Evolutionary conservation across 2,329 filamentous ascomycete genomes (phyloP).

Genomic region (Diplocarpon rosae): DNA sequence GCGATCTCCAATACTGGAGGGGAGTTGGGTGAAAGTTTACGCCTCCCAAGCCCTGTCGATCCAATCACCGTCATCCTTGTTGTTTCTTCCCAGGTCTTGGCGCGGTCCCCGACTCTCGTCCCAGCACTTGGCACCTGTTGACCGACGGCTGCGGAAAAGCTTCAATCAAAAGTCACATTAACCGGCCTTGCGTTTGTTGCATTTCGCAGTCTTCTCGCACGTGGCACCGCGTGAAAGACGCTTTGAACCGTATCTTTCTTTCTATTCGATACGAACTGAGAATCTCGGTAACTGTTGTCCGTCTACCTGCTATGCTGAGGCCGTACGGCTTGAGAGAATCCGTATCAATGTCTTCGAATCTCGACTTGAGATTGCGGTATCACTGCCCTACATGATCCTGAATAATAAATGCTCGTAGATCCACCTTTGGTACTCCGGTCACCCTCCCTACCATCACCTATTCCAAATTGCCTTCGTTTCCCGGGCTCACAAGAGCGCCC

Average conservation of each 20-base stretch:
- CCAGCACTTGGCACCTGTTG: background rate
- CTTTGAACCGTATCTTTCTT: background rate
- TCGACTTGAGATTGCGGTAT: too few relatives aligned
- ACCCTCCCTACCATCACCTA: constrained; percentile 13
- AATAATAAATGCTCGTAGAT: constrained; percentile 14
- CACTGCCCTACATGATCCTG: background rate
- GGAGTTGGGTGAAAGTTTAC: too few relatives aligned
- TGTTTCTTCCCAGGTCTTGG: background rate
- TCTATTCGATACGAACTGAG: background rate
- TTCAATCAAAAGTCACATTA: background rate
- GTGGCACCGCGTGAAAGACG: constrained; percentile 1
- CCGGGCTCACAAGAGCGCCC: background rate
- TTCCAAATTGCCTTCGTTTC: background rate
- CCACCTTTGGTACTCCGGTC: constrained; percentile 5
- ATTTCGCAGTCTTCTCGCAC: constrained; percentile 1
- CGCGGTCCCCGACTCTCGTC: background rate
- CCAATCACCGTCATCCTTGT: too few relatives aligned
- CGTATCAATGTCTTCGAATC: too few relatives aligned
- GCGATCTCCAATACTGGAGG: too few relatives aligned
- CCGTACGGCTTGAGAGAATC: too few relatives aligned
- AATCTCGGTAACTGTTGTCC: background rate
- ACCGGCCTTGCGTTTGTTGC: background rate
- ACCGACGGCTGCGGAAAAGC: background rate
- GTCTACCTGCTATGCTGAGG: too few relatives aligned
- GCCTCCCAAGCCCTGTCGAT: too few relatives aligned